Evolutionary conservation across 2,329 filamentous ascomycete species (phyloP).

Genomic region (Aspergillus clavatus): DNA sequence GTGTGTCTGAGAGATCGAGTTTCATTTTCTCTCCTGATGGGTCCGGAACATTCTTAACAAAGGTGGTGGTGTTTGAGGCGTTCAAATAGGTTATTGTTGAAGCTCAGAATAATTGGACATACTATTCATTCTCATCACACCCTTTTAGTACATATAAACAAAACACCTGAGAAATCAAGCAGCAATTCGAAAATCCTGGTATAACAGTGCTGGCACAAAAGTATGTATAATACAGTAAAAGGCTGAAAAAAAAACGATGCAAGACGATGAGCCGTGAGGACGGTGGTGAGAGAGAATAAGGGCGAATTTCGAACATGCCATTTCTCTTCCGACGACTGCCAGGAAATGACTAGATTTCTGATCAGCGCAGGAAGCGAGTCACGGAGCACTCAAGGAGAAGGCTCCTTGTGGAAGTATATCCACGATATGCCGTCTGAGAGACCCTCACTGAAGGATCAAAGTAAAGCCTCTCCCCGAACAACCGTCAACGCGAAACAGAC

Average conservation of each 20-base stretch:
- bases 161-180: not conserved
- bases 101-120: not conserved
- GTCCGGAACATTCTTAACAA: not conserved
- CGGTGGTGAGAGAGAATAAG: not conserved
- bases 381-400: not conserved
- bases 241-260: not conserved
- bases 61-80: conserved; percentile 10
- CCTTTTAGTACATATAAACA: not conserved
- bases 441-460: not conserved
- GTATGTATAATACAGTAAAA: conserved; percentile 11
- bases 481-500: not conserved
- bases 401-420: not conserved
- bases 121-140: not conserved
- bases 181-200: not conserved
- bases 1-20: not conserved
- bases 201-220: conserved; percentile 6
- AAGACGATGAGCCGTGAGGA: not conserved
- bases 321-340: not conserved
- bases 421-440: not conserved
- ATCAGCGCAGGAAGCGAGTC: not conserved
- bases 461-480: too few relatives aligned
- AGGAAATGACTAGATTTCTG: too few relatives aligned
- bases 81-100: not conserved
- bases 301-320: not conserved
- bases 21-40: not conserved